phyloP scores from a whole-genome alignment of 306 rosid species.

The Clitoria ternatea region DNA sequence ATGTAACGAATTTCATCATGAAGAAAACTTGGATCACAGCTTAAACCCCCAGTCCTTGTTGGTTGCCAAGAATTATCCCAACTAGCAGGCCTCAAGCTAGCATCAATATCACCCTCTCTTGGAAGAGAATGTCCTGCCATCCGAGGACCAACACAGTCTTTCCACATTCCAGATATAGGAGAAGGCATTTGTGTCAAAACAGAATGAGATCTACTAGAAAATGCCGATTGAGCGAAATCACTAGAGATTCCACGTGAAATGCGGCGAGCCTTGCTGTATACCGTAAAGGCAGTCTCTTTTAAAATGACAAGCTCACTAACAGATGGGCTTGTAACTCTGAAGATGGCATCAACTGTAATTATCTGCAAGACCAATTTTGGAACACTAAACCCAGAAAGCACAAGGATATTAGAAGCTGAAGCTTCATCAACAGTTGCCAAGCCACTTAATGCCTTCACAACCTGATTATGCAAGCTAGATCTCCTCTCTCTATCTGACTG shows the following conservation, averaged over 20 bases:
- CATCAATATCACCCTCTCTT: slow-evolving; percentile 95
- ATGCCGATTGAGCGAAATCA: slow-evolving; percentile 60
- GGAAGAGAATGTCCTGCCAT: slow-evolving; percentile 84
- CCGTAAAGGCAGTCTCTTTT: slow-evolving; percentile 92
- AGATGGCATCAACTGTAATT: slow-evolving; percentile 91
- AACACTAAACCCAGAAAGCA: slow-evolving; percentile 80
- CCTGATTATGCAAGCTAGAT: slow-evolving; percentile 73
- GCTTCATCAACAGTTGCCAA: slow-evolving; percentile 95
- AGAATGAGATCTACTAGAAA: slow-evolving; percentile 69
- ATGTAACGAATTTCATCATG: slow-evolving; percentile 79
- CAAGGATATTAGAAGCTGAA: slow-evolving; percentile 72
- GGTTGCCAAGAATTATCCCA: slow-evolving; percentile 98
- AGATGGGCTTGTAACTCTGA: slow-evolving; percentile 90
- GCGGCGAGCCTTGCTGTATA: slow-evolving; percentile 92
- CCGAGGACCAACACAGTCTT: slow-evolving; percentile 86
- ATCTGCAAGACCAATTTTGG: slow-evolving; percentile 92
- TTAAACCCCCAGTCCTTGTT: slow-evolving; percentile 68
- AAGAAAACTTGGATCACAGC: slow-evolving; percentile 63
- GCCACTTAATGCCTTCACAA: slow-evolving; percentile 89
- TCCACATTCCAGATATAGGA: slow-evolving; percentile 88
- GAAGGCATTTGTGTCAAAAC: slow-evolving; percentile 80
- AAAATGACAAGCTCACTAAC: slow-evolving; percentile 79
- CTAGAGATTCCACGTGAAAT: slow-evolving; percentile 73
- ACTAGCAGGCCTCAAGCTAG: slow-evolving; percentile 73
- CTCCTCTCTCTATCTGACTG: slow-evolving; percentile 88